Percentiles rank a stretch among this genome's conserved stretches.
These are phyloP conservation scores for Colletotrichum agaves DNA, from an alignment of 2,329 filamentous ascomycete species.

Conservation along the genomic window DNA sequence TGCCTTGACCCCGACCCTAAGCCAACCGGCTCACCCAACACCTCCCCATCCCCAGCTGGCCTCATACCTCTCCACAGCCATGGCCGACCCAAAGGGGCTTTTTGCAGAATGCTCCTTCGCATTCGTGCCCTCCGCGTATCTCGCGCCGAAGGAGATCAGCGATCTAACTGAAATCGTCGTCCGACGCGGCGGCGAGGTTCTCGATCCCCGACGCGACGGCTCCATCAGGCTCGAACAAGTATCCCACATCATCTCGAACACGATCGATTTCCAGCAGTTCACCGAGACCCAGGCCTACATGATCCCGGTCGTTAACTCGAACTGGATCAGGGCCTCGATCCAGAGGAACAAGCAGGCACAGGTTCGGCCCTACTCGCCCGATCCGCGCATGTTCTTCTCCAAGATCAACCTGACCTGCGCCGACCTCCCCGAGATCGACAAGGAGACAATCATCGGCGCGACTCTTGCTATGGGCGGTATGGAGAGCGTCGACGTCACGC, in stretches of 20 bases:
- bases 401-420: constrained; percentile 85
- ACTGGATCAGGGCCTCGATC: constrained; percentile 82
- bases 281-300: constrained; percentile 77
- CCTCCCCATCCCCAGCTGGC: constrained; percentile 7
- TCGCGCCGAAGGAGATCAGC: constrained; percentile 53
- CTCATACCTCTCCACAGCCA: constrained; percentile 20
- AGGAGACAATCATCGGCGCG: constrained; percentile 91
- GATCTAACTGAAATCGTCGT: constrained; percentile 56
- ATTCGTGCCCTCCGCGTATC: constrained; percentile 56
- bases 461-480: constrained; percentile 90
- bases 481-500: constrained; percentile 77
- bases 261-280: constrained; percentile 93
- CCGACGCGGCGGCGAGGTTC: constrained; percentile 62
- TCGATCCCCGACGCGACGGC: constrained; percentile 60
- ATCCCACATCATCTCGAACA: constrained; percentile 73
- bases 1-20: constrained; percentile 15
- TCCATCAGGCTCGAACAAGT: constrained; percentile 58
- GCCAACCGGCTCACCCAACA: background rate
- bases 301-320: constrained; percentile 84
- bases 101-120: constrained; percentile 57
- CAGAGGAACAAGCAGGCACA: constrained; percentile 77
- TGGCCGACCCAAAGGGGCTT: constrained; percentile 45
- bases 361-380: constrained; percentile 87
- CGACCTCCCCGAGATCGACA: constrained; percentile 85
- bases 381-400: constrained; percentile 90